phyloP scores from a whole-genome alignment of 2,329 filamentous ascomycete species.

The Fusarium beomiforme region DNA sequence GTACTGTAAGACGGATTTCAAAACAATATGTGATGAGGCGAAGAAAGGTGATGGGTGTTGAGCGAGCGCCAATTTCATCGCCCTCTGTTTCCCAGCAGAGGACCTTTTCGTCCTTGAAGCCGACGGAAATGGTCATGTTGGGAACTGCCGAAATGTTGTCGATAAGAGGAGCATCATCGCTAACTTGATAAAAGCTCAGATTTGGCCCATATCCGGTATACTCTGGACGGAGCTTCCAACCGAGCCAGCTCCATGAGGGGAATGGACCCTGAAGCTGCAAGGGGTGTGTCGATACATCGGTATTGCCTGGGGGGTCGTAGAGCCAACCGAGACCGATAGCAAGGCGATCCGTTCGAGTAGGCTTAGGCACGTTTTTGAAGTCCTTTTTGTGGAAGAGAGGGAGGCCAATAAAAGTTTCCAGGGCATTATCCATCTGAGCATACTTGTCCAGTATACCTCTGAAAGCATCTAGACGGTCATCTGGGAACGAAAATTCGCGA shows the following conservation, averaged over 20 bases:
- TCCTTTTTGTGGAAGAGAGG: constrained; percentile 49
- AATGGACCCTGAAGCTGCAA: constrained; percentile 43
- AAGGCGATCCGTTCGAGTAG: constrained; percentile 48
- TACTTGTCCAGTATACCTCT: constrained; percentile 46
- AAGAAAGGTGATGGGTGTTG: constrained; percentile 45
- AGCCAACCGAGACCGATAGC: constrained; percentile 50
- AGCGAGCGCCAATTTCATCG: constrained; percentile 44
- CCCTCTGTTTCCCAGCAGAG: constrained; percentile 51
- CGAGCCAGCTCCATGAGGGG: constrained; percentile 53
- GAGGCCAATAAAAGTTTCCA: constrained; percentile 48
- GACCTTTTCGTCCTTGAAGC: constrained; percentile 47
- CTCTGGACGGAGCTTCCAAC: constrained; percentile 46
- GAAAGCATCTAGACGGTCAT: constrained; percentile 50
- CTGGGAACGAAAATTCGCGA: constrained; percentile 40
- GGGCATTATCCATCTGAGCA: constrained; percentile 38
- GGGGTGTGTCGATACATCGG: constrained; percentile 35
- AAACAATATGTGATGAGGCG: constrained; percentile 50
- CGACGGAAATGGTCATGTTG: constrained; percentile 48
- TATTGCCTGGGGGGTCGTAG: constrained; percentile 39
- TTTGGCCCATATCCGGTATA: constrained; percentile 39
- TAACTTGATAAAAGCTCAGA: constrained; percentile 48
- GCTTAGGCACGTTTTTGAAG: constrained; percentile 42
- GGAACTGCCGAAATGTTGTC: constrained; percentile 47
- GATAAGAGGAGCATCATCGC: constrained; percentile 41
- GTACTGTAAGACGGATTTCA: constrained; percentile 41